These are phyloP conservation scores for Globisporangium nunn DNA, from an alignment of 352 stramenopile genomes.

Conservation along the genomic window DNA sequence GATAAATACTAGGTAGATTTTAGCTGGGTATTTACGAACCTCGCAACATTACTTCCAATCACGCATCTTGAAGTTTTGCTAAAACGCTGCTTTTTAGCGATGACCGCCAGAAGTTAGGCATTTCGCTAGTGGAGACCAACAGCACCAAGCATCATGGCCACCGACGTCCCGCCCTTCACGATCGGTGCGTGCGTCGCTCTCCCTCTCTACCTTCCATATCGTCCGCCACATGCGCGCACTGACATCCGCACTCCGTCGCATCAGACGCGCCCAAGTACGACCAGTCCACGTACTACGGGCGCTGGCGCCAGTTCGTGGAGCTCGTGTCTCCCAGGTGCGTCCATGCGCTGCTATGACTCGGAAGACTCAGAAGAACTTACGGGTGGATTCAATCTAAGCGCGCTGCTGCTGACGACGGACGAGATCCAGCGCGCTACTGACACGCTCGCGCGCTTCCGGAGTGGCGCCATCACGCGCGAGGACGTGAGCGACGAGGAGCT, in stretches of 20 bases:
- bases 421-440: conserved; percentile 52
- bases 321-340: conserved; percentile 65
- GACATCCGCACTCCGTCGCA: not conserved
- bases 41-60: no score
- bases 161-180: conserved; percentile 29
- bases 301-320: conserved; percentile 81
- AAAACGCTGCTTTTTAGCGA: no score
- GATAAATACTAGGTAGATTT: no score
- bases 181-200: conserved; percentile 17
- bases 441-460: conserved; percentile 51
- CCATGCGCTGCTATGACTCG: not conserved
- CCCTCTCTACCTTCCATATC: not conserved
- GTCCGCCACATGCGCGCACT: no score
- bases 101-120: no score
- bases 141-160: conserved; percentile 7
- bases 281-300: conserved; percentile 80
- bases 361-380: not conserved
- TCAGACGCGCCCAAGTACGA: conserved; percentile 73
- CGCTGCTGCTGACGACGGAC: conserved; percentile 59
- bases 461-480: conserved; percentile 29
- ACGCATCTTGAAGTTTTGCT: no score
- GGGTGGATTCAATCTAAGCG: conserved; percentile 20
- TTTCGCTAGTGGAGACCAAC: not conserved
- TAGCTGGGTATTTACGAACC: no score
- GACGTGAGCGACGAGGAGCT: conserved; percentile 61